Evolutionary conservation across 441 rosid genomes (phyloP), one percentile per base, ranked within the genome.

Genomic region (Rhodomyrtus psidioides): DNA sequence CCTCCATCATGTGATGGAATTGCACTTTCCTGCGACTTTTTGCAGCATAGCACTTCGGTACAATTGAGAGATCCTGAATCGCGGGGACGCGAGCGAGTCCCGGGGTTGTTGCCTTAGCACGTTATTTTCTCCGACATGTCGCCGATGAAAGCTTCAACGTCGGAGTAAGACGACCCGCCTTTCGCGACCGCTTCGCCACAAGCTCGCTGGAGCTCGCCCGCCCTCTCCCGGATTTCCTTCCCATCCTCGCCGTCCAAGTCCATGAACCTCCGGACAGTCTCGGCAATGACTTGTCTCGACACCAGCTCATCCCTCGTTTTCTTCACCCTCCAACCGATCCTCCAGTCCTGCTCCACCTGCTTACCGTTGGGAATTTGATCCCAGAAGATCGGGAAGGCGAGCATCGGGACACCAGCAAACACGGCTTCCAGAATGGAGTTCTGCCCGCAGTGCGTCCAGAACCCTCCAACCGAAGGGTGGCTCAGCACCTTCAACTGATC

Each of bases 291-390:
- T 51, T 81, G 70, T 82, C 85, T 83, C 9, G 46, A 53, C 26
- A 83, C 86, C 58, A 88, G 53, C 5, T 62, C 42, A 42, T 49
- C 19, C 75, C 44, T 42, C 9, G 42, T 28, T 12, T 62, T 42
- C 84, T 28, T 85, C 28, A 86, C 62, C 59, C 88, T 82, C 88
- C 88, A 83, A 26, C 93, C 93, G 58, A 87, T 74, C 87, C 83
- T 82, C 91, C 91, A 91, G 55, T 90, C 91, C 46, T 90, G 84
- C 34, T 82, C 91, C 53, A 91, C 85, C 51, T 49, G 85, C 86
- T 87, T 90, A 57, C 91, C 84, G 51, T 83, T 90, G 6, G 83
- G 87, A 26, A 83, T 82, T 55, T 90, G 91, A 82, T 91, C 92
- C 89, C 59, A 28, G 15, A 59, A 15, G 44, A 90, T 85, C 4